These are phyloP conservation scores for Ambrosiella beaveri DNA, from an alignment of 2,329 filamentous ascomycete species.

Conservation along the genomic window DNA sequence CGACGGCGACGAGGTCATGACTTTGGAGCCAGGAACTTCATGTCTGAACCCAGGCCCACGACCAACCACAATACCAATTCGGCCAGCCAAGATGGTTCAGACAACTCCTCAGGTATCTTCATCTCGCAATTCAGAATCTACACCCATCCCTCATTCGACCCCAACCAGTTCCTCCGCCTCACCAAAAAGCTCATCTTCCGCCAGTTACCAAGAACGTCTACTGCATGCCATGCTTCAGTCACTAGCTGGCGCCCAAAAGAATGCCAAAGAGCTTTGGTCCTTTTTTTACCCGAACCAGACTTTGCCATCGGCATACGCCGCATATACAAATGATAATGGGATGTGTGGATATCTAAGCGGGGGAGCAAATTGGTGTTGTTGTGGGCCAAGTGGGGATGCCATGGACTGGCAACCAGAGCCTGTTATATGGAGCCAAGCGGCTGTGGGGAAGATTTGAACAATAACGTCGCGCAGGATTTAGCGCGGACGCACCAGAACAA, in stretches of 20 bases:
- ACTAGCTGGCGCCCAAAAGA: not conserved
- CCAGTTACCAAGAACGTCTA: not conserved
- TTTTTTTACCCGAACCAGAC: not conserved
- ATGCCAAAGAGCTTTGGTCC: not conserved
- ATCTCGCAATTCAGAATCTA: not conserved
- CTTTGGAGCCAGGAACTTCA: not conserved
- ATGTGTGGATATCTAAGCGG: not conserved
- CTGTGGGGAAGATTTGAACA: not conserved
- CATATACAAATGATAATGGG: not conserved
- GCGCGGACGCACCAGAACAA: not conserved
- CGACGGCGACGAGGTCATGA: not conserved
- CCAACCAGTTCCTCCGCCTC: not conserved
- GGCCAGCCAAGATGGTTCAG: not conserved
- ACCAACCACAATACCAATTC: not conserved
- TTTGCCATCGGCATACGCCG: not conserved
- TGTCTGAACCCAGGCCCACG: not conserved
- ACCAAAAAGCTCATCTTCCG: not conserved
- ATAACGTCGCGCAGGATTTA: not conserved
- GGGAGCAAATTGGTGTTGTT: not conserved
- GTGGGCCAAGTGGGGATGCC: conserved; percentile 10
- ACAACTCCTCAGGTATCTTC: not conserved
- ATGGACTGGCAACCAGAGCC: conserved; percentile 18
- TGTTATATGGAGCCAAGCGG: conserved; percentile 13
- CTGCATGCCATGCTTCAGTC: not conserved
- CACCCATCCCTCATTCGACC: not conserved